Conservation (phyloP, 805 yeast species). For the Hemisphaericaspora nanyangensis region DNA sequence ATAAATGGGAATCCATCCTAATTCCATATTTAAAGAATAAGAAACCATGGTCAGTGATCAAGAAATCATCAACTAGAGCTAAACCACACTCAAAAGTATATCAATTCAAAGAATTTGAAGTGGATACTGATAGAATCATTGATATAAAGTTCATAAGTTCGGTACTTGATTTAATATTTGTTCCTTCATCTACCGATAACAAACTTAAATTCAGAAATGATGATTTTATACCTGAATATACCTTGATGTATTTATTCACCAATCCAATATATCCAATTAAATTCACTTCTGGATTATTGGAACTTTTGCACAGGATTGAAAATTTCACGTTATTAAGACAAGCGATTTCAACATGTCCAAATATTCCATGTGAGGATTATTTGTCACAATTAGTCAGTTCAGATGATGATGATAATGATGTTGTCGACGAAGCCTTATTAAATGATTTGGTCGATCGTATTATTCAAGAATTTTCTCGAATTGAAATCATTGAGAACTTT, state of each 20-base stretch:
- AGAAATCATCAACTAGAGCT: not conserved
- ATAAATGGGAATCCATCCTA: conserved; percentile 25
- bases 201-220: conserved; percentile 20
- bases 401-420: conserved; percentile 48
- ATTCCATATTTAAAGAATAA: conserved; percentile 27
- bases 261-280: conserved; percentile 80
- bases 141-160: conserved; percentile 51
- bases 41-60: conserved; percentile 16
- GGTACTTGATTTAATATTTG: conserved; percentile 43
- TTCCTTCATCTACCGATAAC: conserved; percentile 10
- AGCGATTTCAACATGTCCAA: conserved; percentile 76
- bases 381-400: conserved; percentile 52
- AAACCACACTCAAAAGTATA: conserved; percentile 10
- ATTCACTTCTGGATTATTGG: conserved; percentile 52
- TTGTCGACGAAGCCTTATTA: conserved; percentile 58
- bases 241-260: conserved; percentile 71
- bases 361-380: conserved; percentile 61
- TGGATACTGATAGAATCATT: conserved; percentile 63
- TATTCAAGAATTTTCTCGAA: conserved; percentile 58
- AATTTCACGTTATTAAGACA: conserved; percentile 71
- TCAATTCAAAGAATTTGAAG: conserved; percentile 49
- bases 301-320: conserved; percentile 36
- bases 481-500: conserved; percentile 51
- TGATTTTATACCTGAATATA: conserved; percentile 48
- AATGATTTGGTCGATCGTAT: conserved; percentile 65